Evolutionary conservation across 2,329 filamentous ascomycete genomes (phyloP), one percentile per base, ranked within the genome.

Genomic region (Lasiodiplodia hormozganensis): DNA sequence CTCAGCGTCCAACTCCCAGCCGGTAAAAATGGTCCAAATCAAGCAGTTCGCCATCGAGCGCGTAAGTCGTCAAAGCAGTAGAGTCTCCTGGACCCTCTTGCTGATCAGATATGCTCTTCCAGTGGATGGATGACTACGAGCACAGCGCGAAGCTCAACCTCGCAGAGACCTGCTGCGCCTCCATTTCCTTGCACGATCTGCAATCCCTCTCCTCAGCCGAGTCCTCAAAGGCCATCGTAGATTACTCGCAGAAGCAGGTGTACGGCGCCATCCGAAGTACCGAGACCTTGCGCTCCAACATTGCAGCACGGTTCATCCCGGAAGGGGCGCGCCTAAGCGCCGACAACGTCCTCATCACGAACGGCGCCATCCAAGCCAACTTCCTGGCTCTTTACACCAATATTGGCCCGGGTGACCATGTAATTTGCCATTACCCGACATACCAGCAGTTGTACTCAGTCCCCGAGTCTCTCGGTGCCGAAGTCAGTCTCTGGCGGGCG

Each of bases 371-470:
- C 62, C 85, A 88, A 4, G 93, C 93, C n/a, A 97, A 97, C 76
- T 92, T 93, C 73, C 81, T 96, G n/a, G 82, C 89, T 2, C 85
- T 96, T 8, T 94, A 94, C 77, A 85, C 90, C 1, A 83, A 96
- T 7, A 76, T 96, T 2, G 87, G 88, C 0, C 87, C 89, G 0
- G 91, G 89, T 0, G 92, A 96, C 75, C 93, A 97, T 83, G 91
- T 95, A 54, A 87, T 97, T 69, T 96, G 92, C 75, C 91, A 96
- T 68, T 92, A 94, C 76, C 93, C 94, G 14, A 94, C 92, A 0
- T 96, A 96, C 74, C 92, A 96, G 77, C 92, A 96, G 73, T 85
- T 97, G 2, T 96, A 95, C 75, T 84, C 88, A 10, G 87, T 96
- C 0, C 92, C 93, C 0, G 84, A 85, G 72, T 90, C 89, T 49